Conservation (phyloP, 306 rosid genomes). For the Vicia villosa region DNA sequence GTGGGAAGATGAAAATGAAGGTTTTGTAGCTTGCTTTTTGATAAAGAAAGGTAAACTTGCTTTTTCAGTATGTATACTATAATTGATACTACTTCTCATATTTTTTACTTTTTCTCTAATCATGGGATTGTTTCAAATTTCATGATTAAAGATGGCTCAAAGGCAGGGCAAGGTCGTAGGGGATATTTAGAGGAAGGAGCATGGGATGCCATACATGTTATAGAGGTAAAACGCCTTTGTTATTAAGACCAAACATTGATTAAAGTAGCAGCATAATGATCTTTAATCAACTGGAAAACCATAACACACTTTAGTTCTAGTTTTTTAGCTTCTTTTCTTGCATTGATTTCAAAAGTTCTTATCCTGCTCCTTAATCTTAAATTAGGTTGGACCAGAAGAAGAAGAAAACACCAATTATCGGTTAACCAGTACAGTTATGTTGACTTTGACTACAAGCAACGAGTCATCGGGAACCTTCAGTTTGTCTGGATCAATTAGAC, state of each 20-base stretch:
- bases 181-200: conserved; percentile 95
- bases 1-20: conserved; percentile 97
- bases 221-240: conserved; percentile 62
- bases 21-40: conserved; percentile 85
- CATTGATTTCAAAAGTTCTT: neutral
- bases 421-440: conserved; percentile 93
- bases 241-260: conserved; percentile 15
- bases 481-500: conserved; percentile 92
- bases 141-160: conserved; percentile 81
- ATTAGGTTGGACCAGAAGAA: conserved; percentile 83
- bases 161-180: conserved; percentile 93
- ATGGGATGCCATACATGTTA: conserved; percentile 99
- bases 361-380: conserved; percentile 19
- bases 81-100: conserved; percentile 24
- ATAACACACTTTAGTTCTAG: conserved; percentile 8
- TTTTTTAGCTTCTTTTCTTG: neutral
- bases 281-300: conserved; percentile 18
- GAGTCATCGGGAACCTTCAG: conserved; percentile 82
- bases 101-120: conserved; percentile 36
- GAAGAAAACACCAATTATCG: conserved; percentile 82
- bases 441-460: conserved; percentile 80
- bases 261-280: conserved; percentile 4
- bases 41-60: conserved; percentile 79
- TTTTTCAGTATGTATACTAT: conserved; percentile 23
- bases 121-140: conserved; percentile 41